These are phyloP conservation scores for Antarctomyces pellizariae DNA, from an alignment of 495 filamentous ascomycete genomes.

Conservation along the genomic window DNA sequence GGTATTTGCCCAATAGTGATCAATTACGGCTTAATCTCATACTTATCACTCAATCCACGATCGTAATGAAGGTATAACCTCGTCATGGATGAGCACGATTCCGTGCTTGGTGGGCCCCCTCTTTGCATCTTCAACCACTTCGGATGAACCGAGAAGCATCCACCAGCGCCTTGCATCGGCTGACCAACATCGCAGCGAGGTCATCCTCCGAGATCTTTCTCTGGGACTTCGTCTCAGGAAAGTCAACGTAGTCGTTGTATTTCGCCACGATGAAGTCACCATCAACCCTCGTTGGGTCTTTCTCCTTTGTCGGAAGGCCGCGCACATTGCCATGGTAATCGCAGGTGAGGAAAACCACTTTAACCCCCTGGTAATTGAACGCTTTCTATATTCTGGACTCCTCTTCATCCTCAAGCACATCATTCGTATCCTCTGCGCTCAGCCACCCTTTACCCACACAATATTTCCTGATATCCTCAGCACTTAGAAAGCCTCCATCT, in stretches of 20 bases:
- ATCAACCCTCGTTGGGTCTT: constrained; percentile 13
- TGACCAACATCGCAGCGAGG: constrained; percentile 36
- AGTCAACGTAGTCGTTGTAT: constrained; percentile 24
- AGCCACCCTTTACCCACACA: constrained; percentile 1
- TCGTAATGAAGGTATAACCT: constrained; percentile 31
- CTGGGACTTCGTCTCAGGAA: constrained; percentile 14
- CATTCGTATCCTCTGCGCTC: too few relatives aligned
- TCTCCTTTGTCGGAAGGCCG: constrained; percentile 12
- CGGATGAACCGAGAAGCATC: constrained; percentile 19
- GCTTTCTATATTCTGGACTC: too few relatives aligned
- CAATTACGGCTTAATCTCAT: constrained; percentile 28
- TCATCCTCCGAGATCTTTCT: constrained; percentile 12
- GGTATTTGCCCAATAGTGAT: constrained; percentile 39
- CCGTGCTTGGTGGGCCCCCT: constrained; percentile 14
- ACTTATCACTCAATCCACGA: constrained; percentile 19
- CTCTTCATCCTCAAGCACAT: too few relatives aligned
- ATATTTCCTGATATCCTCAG: constrained; percentile 5
- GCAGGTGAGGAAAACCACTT: constrained; percentile 14
- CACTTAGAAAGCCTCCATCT: constrained; percentile 7
- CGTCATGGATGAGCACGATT: constrained; percentile 34
- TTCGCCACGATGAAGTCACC: constrained; percentile 24
- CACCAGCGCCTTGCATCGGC: constrained; percentile 31
- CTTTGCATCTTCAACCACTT: constrained; percentile 21
- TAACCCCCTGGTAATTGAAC: too few relatives aligned
- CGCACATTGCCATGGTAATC: constrained; percentile 31